Percentiles rank a stretch among this genome's conserved stretches.
phyloP scores from a whole-genome alignment of 129 eudicot species.

The Rutidosis leptorrhynchoides region DNA sequence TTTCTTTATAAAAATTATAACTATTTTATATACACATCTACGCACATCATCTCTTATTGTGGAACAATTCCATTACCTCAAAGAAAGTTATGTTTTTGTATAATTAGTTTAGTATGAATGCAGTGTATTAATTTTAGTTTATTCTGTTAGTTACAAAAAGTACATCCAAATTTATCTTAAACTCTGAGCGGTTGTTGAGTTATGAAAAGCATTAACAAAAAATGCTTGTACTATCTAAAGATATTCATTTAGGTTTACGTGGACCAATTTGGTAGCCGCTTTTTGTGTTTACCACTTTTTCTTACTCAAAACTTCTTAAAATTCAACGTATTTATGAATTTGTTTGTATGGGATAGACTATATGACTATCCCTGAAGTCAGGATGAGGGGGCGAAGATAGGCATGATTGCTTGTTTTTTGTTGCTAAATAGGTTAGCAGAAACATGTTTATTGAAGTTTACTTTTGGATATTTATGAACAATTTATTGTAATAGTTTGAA shows the following conservation, averaged over 20 bases:
- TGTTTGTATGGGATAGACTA: neutral
- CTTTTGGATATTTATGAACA: neutral
- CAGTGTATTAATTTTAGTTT: neutral
- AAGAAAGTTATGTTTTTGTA: neutral
- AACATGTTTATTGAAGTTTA: neutral
- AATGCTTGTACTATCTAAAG: neutral
- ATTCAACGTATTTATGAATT: neutral
- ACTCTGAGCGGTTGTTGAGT: neutral
- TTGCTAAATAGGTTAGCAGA: conserved; percentile 1
- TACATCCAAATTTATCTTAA: neutral
- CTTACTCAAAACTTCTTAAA: too few relatives aligned
- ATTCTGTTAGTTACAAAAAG: neutral
- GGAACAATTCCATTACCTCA: neutral
- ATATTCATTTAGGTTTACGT: neutral
- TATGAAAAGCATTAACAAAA: neutral
- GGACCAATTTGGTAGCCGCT: too few relatives aligned
- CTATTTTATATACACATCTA: too few relatives aligned
- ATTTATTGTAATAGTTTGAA: too few relatives aligned
- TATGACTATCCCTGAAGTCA: conserved; percentile 37
- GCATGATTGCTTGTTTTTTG: neutral
- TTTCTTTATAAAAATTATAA: too few relatives aligned
- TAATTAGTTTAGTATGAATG: neutral
- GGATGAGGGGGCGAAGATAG: conserved; percentile 50
- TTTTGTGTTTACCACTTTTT: too few relatives aligned
- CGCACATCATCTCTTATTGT: too few relatives aligned